phyloP scores from a whole-genome alignment of 768 basidiomycete species.

The Tricholoma hemisulphureum region DNA sequence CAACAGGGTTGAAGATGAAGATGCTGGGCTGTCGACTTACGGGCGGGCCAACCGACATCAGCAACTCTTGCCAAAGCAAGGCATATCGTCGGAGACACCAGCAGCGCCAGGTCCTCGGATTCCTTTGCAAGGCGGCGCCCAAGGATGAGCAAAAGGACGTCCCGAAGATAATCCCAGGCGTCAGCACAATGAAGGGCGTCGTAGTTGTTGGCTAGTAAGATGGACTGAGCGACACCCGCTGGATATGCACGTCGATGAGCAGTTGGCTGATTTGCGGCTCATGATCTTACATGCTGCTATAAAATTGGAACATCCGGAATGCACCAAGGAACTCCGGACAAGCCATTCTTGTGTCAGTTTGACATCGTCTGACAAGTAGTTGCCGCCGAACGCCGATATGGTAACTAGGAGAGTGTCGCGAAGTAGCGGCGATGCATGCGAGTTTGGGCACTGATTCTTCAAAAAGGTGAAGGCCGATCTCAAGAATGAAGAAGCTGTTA shows the following conservation, averaged over 20 bases:
- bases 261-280: background rate
- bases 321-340: slow-evolving; percentile 38
- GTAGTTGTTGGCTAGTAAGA: slow-evolving; percentile 28
- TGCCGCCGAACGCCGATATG: slow-evolving; percentile 27
- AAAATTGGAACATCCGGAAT: slow-evolving; percentile 30
- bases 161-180: slow-evolving; percentile 54
- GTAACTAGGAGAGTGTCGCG: slow-evolving; percentile 36
- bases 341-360: slow-evolving; percentile 28
- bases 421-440: slow-evolving; percentile 17
- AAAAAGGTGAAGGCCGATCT: slow-evolving; percentile 7
- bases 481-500: slow-evolving; percentile 11
- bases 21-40: slow-evolving; percentile 25
- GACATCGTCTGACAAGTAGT: slow-evolving; percentile 5
- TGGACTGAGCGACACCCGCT: slow-evolving; percentile 50
- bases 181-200: slow-evolving; percentile 46
- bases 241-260: background rate
- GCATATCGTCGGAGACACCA: slow-evolving; percentile 51
- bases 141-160: slow-evolving; percentile 47
- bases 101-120: slow-evolving; percentile 49
- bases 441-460: background rate
- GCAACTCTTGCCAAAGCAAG: slow-evolving; percentile 43
- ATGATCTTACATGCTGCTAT: slow-evolving; percentile 35
- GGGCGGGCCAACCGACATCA: slow-evolving; percentile 17
- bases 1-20: background rate
- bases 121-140: slow-evolving; percentile 43